Percentiles rank a stretch among this genome's conserved stretches.
Evolutionary conservation across 331 rosid genomes (phyloP).

Genomic region (Pyracantha coccinea): DNA sequence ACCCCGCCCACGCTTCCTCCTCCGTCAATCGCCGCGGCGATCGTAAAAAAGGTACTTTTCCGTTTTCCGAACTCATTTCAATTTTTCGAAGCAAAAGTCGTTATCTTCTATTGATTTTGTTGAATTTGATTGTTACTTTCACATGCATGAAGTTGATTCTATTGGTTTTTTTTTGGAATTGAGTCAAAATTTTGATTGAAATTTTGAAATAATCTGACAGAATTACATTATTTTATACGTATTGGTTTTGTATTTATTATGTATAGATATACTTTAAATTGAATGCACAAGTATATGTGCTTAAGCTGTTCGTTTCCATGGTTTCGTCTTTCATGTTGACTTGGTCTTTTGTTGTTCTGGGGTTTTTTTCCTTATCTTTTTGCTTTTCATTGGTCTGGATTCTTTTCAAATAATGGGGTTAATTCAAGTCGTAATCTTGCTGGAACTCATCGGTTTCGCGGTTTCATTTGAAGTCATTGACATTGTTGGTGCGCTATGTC

Average conservation of each 20-base stretch:
- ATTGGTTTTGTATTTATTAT: not conserved
- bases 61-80: not conserved
- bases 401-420: not conserved
- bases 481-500: too few species aligned
- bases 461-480: not conserved
- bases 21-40: slow-evolving; percentile 63
- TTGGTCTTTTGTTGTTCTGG: not conserved
- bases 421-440: not conserved
- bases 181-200: not conserved
- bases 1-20: slow-evolving; percentile 58
- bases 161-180: not conserved
- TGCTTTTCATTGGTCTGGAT: not conserved
- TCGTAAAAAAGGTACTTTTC: slow-evolving; percentile 67
- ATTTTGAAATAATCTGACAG: not conserved
- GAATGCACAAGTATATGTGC: not conserved
- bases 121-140: too few species aligned
- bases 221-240: not conserved
- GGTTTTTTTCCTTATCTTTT: not conserved
- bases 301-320: not conserved
- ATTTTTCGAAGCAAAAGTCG: too few species aligned
- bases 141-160: not conserved
- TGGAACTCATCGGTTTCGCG: not conserved
- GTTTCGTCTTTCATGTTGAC: not conserved
- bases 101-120: too few species aligned
- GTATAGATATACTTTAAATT: not conserved